phyloP scores from a whole-genome alignment of 257 asterid genomes.

The Forsythia suspensa region DNA sequence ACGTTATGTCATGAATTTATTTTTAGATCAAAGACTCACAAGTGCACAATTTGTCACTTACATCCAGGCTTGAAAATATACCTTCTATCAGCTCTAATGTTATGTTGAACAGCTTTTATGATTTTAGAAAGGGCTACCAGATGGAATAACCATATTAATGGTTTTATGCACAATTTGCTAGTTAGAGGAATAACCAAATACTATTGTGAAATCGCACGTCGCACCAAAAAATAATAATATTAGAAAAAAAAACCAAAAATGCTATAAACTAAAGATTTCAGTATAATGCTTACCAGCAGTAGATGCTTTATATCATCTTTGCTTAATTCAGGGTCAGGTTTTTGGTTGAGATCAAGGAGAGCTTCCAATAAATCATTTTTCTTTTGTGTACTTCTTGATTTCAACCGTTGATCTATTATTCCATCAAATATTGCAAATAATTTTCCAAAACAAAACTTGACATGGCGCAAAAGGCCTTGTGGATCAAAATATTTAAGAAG shows the following conservation, averaged over 20 bases:
- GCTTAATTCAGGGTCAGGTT: constrained; percentile 13
- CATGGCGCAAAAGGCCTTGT: constrained; percentile 14
- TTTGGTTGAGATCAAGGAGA: constrained; percentile 27
- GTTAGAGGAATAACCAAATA: too few relatives aligned
- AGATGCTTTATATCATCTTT: constrained; percentile 17
- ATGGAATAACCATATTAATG: too few relatives aligned
- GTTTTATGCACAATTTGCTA: too few relatives aligned
- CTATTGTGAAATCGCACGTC: too few relatives aligned
- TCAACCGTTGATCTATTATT: constrained; percentile 15
- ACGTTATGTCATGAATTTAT: too few relatives aligned
- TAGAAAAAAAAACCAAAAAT: neutral
- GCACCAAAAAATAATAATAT: too few relatives aligned
- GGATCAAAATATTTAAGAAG: constrained; percentile 7
- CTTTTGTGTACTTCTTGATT: neutral
- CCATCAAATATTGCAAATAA: constrained; percentile 19
- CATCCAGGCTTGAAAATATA: too few relatives aligned
- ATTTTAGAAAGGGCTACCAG: too few relatives aligned
- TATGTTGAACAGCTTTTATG: too few relatives aligned
- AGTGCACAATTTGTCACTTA: too few relatives aligned
- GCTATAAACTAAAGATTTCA: neutral
- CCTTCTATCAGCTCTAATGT: too few relatives aligned
- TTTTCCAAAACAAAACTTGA: neutral
- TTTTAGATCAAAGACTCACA: too few relatives aligned
- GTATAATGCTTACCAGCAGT: constrained; percentile 18
- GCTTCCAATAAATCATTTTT: constrained; percentile 30